Evolutionary conservation across 805 yeast species (phyloP).

Genomic region (Phaffomyces opuntiae): DNA sequence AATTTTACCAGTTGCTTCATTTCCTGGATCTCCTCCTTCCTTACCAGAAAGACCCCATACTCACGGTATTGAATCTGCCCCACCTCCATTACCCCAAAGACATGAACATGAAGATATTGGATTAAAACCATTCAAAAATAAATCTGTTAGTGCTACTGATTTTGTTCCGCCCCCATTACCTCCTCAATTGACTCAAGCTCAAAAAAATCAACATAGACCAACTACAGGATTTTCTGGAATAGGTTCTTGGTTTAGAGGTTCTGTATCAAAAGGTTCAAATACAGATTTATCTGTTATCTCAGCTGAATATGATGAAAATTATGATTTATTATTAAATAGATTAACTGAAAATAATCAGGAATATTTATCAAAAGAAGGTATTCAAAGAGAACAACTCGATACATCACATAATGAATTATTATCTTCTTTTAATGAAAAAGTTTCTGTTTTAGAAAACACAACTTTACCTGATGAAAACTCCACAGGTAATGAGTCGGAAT

Average conservation of each 20-base stretch:
- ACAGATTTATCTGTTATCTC: slow-evolving; percentile 16
- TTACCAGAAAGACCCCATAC: slow-evolving; percentile 13
- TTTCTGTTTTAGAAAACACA: slow-evolving; percentile 11
- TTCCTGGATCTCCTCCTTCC: neutral
- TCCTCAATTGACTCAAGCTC: slow-evolving; percentile 18
- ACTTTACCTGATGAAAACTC: neutral
- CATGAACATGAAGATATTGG: neutral
- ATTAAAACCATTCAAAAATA: slow-evolving; percentile 4
- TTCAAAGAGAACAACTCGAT: slow-evolving; percentile 44
- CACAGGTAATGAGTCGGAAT: slow-evolving; percentile 26
- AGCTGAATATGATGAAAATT: slow-evolving; percentile 31
- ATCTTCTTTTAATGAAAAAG: slow-evolving; percentile 18
- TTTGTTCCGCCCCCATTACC: slow-evolving; percentile 23
- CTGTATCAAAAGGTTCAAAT: slow-evolving; percentile 7
- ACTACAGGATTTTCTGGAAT: slow-evolving; percentile 12
- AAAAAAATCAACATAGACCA: slow-evolving; percentile 19
- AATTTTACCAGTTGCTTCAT: neutral
- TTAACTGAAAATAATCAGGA: slow-evolving; percentile 48
- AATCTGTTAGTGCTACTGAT: slow-evolving; percentile 22
- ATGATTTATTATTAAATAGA: slow-evolving; percentile 56
- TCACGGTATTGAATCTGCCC: slow-evolving; percentile 1
- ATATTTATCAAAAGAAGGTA: slow-evolving; percentile 40
- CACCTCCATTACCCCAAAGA: neutral
- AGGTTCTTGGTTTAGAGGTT: slow-evolving; percentile 19
- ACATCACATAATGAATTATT: slow-evolving; percentile 41